Evolutionary conservation across 441 rosid genomes (phyloP), one percentile per base, ranked within the genome.

Genomic region (Erysimum cheiri): DNA sequence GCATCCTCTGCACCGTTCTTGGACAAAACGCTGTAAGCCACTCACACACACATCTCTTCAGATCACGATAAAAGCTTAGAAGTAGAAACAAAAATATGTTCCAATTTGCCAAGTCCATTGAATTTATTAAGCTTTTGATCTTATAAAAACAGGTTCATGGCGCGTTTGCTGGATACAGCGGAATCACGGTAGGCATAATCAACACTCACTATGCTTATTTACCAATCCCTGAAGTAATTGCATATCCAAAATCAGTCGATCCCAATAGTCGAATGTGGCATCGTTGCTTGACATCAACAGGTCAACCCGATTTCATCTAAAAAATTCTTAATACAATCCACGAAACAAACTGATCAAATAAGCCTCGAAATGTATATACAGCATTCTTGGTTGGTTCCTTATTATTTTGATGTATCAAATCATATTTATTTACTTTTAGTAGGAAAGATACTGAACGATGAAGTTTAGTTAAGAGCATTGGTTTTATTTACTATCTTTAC

Each of bases 241-340:
- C 84, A 28, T 92, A 93, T 74, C 81, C 97, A 8, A 84, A 96
- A 69, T 78, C 86, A 22, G 93, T 93, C 6, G 98, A 93, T 65
- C 97, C 96, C 1, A 91, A 93, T 76, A 93, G 98, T 75, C 85
- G 98, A 56, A 93, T 94, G 98, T 94, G 97, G 98, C 98, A 94
- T 80, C 98, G 98, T 67, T 93, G 98, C 89, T 83, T 93, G 79
- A 93, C 98, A 9, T 93, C 98, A n/a, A 93, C 98, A 0, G 98
- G 98, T 65, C 98, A 93, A 70, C 98, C 98, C 0, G 98, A 91
- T 78, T 93, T 93, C 56, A 6, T 93, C 81, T 93, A 75, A 74
- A 43, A 10, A 14, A 1, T 13, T 13, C 15, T 24, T 9, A 24
- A 24, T 31, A 48, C 56, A 59, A 53, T 31, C 72, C 72, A 59